phyloP scores from a whole-genome alignment of 345 rosid genomes.

The Raphanus raphanistrum region DNA sequence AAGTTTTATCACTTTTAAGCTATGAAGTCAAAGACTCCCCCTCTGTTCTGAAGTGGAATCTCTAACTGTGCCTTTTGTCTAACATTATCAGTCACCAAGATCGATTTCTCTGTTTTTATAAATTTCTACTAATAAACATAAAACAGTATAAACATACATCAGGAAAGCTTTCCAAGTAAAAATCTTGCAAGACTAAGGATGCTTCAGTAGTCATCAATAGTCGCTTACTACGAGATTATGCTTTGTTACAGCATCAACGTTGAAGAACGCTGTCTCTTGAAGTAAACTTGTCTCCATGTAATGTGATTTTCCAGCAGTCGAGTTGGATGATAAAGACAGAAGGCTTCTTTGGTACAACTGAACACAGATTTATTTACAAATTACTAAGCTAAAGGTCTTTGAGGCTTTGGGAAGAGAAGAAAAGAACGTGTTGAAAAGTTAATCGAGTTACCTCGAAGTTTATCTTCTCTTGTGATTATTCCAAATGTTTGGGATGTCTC shows the following conservation, averaged over 20 bases:
- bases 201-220: constrained; percentile 17
- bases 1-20: background rate
- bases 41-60: constrained; percentile 3
- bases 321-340: constrained; percentile 72
- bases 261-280: constrained; percentile 54
- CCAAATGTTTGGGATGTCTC: constrained; percentile 93
- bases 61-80: constrained; percentile 6
- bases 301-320: constrained; percentile 76
- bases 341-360: constrained; percentile 81
- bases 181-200: constrained; percentile 14
- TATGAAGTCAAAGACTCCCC: background rate
- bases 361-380: background rate
- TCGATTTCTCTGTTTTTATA: background rate
- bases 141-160: background rate
- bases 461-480: constrained; percentile 62
- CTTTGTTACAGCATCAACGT: constrained; percentile 6
- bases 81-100: background rate
- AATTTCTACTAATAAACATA: background rate
- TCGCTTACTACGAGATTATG: background rate
- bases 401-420: background rate
- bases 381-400: background rate
- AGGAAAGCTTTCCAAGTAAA: background rate
- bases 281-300: constrained; percentile 77
- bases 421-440: background rate
- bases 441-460: constrained; percentile 51